phyloP scores from a whole-genome alignment of 202 grass and related monocot species.

The Carex arenaria region DNA sequence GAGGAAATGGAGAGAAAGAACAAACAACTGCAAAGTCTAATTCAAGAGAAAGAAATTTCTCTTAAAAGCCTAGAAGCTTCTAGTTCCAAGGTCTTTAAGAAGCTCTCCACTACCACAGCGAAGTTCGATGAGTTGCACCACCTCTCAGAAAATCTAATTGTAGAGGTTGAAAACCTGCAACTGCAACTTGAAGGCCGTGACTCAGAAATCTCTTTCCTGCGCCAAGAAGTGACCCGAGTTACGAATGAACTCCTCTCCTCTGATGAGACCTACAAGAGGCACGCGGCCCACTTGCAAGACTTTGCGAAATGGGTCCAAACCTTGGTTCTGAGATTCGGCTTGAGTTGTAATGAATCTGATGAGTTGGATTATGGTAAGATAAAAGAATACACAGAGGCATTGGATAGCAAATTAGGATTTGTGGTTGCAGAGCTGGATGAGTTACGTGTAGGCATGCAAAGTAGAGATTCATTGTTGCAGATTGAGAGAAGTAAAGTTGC shows the following conservation, averaged over 20 bases:
- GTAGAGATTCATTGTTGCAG: constrained; percentile 78
- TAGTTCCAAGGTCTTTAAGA: constrained; percentile 58
- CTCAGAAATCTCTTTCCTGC: constrained; percentile 88
- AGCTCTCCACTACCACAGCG: constrained; percentile 71
- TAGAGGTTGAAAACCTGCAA: constrained; percentile 91
- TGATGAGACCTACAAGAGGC: constrained; percentile 71
- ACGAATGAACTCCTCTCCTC: constrained; percentile 80
- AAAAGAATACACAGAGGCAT: constrained; percentile 52
- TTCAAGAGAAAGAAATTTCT: constrained; percentile 65
- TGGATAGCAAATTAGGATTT: constrained; percentile 67
- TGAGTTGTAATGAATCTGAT: constrained; percentile 32
- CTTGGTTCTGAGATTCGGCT: constrained; percentile 47
- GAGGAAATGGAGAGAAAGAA: constrained; percentile 65
- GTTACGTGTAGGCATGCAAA: constrained; percentile 52
- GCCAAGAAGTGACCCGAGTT: constrained; percentile 83
- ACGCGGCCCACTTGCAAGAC: constrained; percentile 48
- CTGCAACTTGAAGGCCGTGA: constrained; percentile 74
- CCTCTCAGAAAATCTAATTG: constrained; percentile 88
- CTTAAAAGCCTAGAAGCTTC: constrained; percentile 76
- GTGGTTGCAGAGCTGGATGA: constrained; percentile 63
- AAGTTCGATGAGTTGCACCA: constrained; percentile 97
- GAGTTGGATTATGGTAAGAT: constrained; percentile 48
- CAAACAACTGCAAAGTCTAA: constrained; percentile 49
- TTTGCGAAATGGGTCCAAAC: constrained; percentile 72
- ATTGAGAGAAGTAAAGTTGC: constrained; percentile 64